A percentile compares a stretch with the other conserved stretches of the same genome.
These are phyloP conservation scores for Venturia carpophila DNA, from an alignment of 2,329 filamentous ascomycete genomes.

Conservation along the genomic window DNA sequence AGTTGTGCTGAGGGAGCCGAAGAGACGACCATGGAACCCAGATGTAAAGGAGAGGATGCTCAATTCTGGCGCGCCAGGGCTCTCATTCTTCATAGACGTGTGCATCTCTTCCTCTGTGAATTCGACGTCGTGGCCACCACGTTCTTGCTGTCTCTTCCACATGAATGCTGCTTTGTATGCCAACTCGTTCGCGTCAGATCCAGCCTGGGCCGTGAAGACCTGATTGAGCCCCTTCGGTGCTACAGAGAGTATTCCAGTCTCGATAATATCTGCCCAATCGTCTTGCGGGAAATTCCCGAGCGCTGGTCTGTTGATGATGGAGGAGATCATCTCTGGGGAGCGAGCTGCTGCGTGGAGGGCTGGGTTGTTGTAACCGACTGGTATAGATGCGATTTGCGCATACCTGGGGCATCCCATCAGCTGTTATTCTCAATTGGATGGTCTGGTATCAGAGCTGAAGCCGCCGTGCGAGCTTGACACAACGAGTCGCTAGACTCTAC, in stretches of 20 bases:
- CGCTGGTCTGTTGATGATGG: constrained; percentile 81
- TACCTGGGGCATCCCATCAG: constrained; percentile 44
- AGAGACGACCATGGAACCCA: constrained; percentile 84
- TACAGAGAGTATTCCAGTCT: constrained; percentile 71
- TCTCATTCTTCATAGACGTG: constrained; percentile 72
- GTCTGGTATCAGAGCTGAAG: neutral
- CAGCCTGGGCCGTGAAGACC: constrained; percentile 83
- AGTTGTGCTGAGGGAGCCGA: constrained; percentile 79
- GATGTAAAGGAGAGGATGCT: constrained; percentile 85
- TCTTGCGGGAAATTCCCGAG: constrained; percentile 84
- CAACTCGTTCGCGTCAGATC: constrained; percentile 88
- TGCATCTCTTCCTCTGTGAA: constrained; percentile 71
- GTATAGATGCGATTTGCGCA: constrained; percentile 88
- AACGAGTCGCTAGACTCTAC: constrained; percentile 14
- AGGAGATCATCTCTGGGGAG: constrained; percentile 68
- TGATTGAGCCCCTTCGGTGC: constrained; percentile 78
- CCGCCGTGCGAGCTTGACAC: neutral
- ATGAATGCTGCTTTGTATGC: constrained; percentile 96
- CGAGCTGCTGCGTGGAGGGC: constrained; percentile 60
- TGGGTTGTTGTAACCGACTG: constrained; percentile 88
- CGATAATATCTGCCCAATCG: constrained; percentile 74
- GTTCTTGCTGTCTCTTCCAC: constrained; percentile 74
- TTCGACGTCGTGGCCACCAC: constrained; percentile 67
- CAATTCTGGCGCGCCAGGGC: constrained; percentile 67
- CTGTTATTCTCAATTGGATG: neutral